Evolutionary conservation across 2,329 filamentous ascomycete species (phyloP).

Genomic region (Pestalotiopsis sp.): DNA sequence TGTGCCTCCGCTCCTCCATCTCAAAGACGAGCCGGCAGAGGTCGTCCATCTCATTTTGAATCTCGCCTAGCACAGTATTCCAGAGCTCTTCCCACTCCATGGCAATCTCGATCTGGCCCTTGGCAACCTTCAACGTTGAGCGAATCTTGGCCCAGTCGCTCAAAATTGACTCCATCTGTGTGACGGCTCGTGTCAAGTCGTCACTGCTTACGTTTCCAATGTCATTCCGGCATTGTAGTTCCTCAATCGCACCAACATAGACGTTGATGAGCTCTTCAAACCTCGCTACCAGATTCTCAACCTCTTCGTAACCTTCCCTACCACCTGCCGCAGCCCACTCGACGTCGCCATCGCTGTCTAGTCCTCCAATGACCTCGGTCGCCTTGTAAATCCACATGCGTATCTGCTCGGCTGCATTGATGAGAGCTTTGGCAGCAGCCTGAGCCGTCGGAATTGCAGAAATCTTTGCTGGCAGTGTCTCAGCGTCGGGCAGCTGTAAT

Average conservation of each 20-base stretch:
- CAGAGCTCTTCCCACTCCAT: slow-evolving; percentile 99
- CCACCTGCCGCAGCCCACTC: slow-evolving; percentile 95
- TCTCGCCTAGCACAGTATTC: slow-evolving; percentile 91
- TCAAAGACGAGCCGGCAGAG: slow-evolving; percentile 85
- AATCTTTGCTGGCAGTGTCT: slow-evolving; percentile 80
- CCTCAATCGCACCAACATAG: slow-evolving; percentile 92
- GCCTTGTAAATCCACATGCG: slow-evolving; percentile 93
- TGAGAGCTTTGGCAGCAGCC: slow-evolving; percentile 80
- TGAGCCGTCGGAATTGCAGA: slow-evolving; percentile 83
- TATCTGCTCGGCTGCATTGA: slow-evolving; percentile 90
- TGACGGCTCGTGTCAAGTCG: slow-evolving; percentile 75
- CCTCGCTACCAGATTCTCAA: slow-evolving; percentile 73
- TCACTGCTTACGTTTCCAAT: slow-evolving; percentile 71
- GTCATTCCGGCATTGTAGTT: slow-evolving; percentile 79
- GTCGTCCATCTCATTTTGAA: slow-evolving; percentile 82
- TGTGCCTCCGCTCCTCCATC: slow-evolving; percentile 95
- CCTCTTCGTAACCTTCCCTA: slow-evolving; percentile 74
- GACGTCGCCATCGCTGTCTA: slow-evolving; percentile 95
- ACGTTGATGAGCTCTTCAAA: slow-evolving; percentile 91
- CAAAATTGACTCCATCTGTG: slow-evolving; percentile 88
- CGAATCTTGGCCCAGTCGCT: slow-evolving; percentile 85
- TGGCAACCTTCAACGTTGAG: slow-evolving; percentile 74
- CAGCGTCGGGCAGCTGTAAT: slow-evolving; percentile 84
- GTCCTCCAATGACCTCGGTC: slow-evolving; percentile 81
- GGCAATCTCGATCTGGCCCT: slow-evolving; percentile 90